Evolutionary conservation across 371 early-diverging fungal genomes (phyloP).

Genomic region (Batkoa obscura): DNA sequence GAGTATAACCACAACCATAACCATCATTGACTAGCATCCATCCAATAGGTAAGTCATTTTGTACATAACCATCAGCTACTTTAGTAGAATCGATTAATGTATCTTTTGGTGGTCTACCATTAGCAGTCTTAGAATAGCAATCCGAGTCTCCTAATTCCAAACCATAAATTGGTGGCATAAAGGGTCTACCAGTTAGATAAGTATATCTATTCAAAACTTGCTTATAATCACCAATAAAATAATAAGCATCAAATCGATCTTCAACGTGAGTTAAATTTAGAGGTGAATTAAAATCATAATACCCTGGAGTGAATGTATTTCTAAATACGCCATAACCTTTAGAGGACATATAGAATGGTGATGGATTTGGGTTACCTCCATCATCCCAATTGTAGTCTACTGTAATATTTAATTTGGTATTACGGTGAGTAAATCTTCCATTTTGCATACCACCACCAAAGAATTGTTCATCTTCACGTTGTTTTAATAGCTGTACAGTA

Average conservation of each 20-base stretch:
- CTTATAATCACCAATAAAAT: background rate
- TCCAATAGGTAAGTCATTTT: background rate
- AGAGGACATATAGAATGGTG: background rate
- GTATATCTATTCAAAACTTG: background rate
- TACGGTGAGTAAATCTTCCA: background rate
- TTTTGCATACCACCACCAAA: conserved; percentile 4
- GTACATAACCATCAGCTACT: background rate
- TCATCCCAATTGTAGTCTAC: background rate
- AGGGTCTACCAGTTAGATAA: background rate
- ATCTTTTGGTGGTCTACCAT: background rate
- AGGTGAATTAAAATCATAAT: background rate
- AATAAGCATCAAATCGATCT: conserved; percentile 2
- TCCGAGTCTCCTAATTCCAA: background rate
- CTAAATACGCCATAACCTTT: conserved; percentile 1
- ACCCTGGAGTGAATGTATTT: background rate
- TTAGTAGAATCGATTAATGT: conserved; percentile 3
- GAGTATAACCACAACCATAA: background rate
- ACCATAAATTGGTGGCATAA: conserved; percentile 1
- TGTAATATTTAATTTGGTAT: background rate
- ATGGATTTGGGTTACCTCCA: background rate
- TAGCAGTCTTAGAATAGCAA: conserved; percentile 1
- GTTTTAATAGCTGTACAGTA: background rate
- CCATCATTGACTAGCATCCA: conserved; percentile 3
- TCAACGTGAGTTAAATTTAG: background rate
- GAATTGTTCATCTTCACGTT: background rate